Percentiles rank a stretch among this genome's conserved stretches.
Evolutionary conservation across 129 eudicot species (phyloP).

Genomic region (Gnaphalium uliginosum): DNA sequence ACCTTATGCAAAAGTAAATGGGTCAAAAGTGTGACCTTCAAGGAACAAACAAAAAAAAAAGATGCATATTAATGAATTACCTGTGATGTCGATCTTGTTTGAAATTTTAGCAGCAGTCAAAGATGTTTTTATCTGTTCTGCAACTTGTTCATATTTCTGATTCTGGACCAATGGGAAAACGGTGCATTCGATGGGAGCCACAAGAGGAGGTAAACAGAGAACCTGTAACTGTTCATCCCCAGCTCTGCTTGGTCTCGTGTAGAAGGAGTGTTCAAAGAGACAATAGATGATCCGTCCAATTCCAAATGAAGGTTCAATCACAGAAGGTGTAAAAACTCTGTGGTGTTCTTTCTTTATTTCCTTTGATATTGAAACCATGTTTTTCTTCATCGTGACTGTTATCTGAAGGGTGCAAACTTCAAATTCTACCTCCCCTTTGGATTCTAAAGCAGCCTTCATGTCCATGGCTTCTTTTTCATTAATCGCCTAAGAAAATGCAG

Average conservation of each 20-base stretch:
- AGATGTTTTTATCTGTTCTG: conserved; percentile 46
- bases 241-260: conserved; percentile 66
- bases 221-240: conserved; percentile 70
- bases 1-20: background rate
- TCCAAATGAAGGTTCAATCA: conserved; percentile 78
- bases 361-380: conserved; percentile 61
- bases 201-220: conserved; percentile 65
- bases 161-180: conserved; percentile 78
- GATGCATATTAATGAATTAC: conserved; percentile 26
- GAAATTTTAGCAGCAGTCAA: conserved; percentile 60
- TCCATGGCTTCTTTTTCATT: conserved; percentile 70
- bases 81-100: conserved; percentile 61
- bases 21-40: background rate
- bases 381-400: conserved; percentile 46
- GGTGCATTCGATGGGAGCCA: conserved; percentile 77
- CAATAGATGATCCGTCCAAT: conserved; percentile 74
- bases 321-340: conserved; percentile 77
- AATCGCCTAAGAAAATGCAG: conserved; percentile 48
- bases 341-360: conserved; percentile 67
- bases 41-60: background rate
- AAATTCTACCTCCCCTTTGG: conserved; percentile 71
- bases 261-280: conserved; percentile 64
- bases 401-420: conserved; percentile 62
- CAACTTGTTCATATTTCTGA: conserved; percentile 59
- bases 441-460: conserved; percentile 57